Evolutionary conservation across 2,329 filamentous ascomycete genomes (phyloP), one percentile per base, ranked within the genome.

Genomic region (Aspergillus chevalieri): DNA sequence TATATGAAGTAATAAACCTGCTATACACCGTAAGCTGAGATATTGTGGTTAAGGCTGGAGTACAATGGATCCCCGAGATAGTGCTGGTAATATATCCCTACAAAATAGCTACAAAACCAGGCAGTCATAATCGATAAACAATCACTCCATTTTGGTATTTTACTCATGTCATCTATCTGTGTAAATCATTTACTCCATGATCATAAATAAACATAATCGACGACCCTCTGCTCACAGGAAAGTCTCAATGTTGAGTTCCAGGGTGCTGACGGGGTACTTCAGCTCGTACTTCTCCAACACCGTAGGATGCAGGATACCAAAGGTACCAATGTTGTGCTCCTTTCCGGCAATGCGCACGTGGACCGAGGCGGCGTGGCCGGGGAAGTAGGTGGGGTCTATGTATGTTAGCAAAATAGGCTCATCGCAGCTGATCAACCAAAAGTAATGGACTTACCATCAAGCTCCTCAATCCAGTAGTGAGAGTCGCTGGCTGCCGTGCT

Each of bases 211-310:
- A 7, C 12, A 22, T n/a, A 9, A 22, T 44, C 30, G 7, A 12
- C 19, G 14, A 14, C 14, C 34, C 34, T 36, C n/a, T 15, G 34
- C 53, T 67, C 57, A 95, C 74, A 96, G 77, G 79, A 98, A 94
- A 58, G 87, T 82, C 73, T 97, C 92, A 28, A 97, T 81, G 72
- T 97, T 95, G 67, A 98, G 81, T 77, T 98, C 93, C 59, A 98
- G 74, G 41, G 89, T 90, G 74, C 90, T 96, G 61, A 95, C 90
- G 39, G 93, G 92, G 77, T 91, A 89, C 80, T 82, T 89, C 65
- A 96, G 78, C 62, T 95, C 91, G 71, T 93, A 96, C 64, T 94
- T 93, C 68, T 95, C 89, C 63, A 97, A 76, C 57, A 97, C 93
- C 5, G 83, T 86, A 41, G 93, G 94, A 71, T 98, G 92, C 66